Evolutionary conservation across 257 asterid genomes (phyloP).

Genomic region (Pogostemon cablin): DNA sequence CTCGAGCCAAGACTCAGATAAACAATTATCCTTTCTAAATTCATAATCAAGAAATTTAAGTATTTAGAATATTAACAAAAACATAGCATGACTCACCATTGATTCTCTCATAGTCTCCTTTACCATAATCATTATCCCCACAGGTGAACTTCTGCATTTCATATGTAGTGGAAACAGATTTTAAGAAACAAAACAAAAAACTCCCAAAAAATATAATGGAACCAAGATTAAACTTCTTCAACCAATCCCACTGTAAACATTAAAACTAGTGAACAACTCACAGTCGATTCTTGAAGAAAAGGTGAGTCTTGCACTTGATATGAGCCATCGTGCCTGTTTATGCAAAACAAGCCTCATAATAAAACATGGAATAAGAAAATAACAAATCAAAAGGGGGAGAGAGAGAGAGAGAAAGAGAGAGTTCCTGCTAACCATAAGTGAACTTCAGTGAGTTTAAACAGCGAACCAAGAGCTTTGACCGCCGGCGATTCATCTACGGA

Average conservation of each 20-base stretch:
- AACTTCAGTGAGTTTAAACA: slow-evolving; percentile 74
- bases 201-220: not conserved
- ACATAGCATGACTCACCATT: slow-evolving; percentile 41
- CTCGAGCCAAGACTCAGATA: slow-evolving; percentile 27
- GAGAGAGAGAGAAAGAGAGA: not conserved
- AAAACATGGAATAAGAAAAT: slow-evolving; percentile 6
- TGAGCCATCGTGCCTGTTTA: slow-evolving; percentile 59
- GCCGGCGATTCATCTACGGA: slow-evolving; percentile 48
- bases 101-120: slow-evolving; percentile 4
- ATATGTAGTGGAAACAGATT: slow-evolving; percentile 28
- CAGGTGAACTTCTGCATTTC: slow-evolving; percentile 46
- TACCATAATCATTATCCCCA: slow-evolving; percentile 31
- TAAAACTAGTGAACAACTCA: slow-evolving; percentile 37
- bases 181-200: not conserved
- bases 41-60: not conserved
- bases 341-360: slow-evolving; percentile 24
- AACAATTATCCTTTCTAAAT: slow-evolving; percentile 3
- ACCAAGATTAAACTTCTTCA: slow-evolving; percentile 9
- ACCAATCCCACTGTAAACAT: not conserved
- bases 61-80: slow-evolving; percentile 5
- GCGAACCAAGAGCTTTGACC: slow-evolving; percentile 64
- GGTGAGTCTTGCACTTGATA: slow-evolving; percentile 38
- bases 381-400: not conserved
- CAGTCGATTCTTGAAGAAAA: slow-evolving; percentile 40
- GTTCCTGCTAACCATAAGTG: slow-evolving; percentile 55